Conservation (phyloP, 75 land plant species). For the Azolla pinnata region DNA sequence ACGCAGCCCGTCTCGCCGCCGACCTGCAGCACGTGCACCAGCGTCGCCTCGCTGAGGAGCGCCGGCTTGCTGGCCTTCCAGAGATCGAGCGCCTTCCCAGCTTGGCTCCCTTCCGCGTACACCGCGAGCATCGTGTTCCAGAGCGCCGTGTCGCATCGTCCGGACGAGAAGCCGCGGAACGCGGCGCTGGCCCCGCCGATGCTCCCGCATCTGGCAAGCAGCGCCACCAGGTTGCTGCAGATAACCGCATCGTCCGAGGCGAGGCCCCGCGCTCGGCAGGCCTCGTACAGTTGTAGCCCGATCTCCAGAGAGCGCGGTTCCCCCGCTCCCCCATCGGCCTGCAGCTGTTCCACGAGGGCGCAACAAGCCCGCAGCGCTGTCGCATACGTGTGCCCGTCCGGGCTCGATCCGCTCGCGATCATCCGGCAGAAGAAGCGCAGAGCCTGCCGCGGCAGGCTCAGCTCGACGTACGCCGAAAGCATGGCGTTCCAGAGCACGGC, state of each 20-base stretch:
- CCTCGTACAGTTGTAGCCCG: neutral
- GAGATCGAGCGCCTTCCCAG: neutral
- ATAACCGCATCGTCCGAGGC: neutral
- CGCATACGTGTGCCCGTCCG: neutral
- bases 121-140: slow-evolving; percentile 2
- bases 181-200: neutral
- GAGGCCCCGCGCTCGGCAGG: neutral
- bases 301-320: neutral
- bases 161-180: neutral
- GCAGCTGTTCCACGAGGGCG: neutral
- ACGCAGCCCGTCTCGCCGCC: neutral
- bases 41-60: neutral
- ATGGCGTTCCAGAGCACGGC: slow-evolving; percentile 40
- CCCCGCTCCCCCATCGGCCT: neutral
- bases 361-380: neutral
- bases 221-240: neutral
- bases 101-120: neutral
- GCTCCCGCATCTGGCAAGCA: neutral
- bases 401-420: neutral
- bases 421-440: neutral
- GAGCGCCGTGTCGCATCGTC: neutral
- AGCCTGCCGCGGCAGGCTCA: slow-evolving; percentile 17
- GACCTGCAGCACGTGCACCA: neutral
- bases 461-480: slow-evolving; percentile 24
- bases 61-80: too few relatives aligned